A percentile compares a stretch with the other conserved stretches of the same genome.
Evolutionary conservation across 257 asterid genomes (phyloP).

Genomic region (Gentiana straminea): DNA sequence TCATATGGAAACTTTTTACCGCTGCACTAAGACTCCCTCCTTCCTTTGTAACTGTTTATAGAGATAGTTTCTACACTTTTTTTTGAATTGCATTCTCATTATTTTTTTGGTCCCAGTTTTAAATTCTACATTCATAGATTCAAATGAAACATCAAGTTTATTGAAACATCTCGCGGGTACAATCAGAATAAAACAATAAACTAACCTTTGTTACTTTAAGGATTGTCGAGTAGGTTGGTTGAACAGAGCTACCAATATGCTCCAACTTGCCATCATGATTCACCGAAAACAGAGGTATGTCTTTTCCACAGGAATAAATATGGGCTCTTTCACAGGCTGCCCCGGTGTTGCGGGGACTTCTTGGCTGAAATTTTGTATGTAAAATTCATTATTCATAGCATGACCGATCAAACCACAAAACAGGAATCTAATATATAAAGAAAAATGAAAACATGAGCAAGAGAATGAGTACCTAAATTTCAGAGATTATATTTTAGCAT

Average conservation of each 20-base stretch:
- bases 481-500: conserved; percentile 54
- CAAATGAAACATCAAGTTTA: no score
- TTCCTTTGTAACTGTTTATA: no score
- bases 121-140: no score
- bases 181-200: background rate
- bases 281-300: conserved; percentile 51
- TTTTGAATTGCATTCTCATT: no score
- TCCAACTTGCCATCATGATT: conserved; percentile 47
- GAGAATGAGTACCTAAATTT: conserved; percentile 66
- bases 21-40: no score
- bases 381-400: conserved; percentile 11
- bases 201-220: conserved; percentile 65
- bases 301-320: conserved; percentile 82
- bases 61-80: no score
- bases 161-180: background rate
- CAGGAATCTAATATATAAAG: background rate
- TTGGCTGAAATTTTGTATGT: conserved; percentile 49
- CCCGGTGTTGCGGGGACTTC: conserved; percentile 91
- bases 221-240: conserved; percentile 40
- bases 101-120: no score
- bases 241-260: conserved; percentile 23
- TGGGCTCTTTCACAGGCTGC: conserved; percentile 74
- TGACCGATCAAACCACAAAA: background rate
- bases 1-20: no score
- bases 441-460: background rate